These are phyloP conservation scores for Miamiensis avidus DNA, from an alignment of 169 alveolate species.

Conservation along the genomic window DNA sequence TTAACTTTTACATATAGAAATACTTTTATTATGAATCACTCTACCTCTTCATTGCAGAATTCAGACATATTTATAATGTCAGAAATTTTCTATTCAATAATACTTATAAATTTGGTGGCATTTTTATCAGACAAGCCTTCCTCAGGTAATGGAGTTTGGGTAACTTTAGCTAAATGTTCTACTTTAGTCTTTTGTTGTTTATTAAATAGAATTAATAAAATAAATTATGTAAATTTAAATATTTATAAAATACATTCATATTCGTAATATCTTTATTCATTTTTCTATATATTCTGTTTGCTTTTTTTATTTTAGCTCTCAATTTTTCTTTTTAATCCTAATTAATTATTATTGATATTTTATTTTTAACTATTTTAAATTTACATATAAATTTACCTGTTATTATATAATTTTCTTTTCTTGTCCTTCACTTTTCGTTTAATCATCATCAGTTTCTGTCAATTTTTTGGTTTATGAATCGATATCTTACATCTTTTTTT, in stretches of 20 bases:
- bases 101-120: background rate
- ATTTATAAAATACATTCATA: too few species aligned
- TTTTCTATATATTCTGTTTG: background rate
- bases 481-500: too few species aligned
- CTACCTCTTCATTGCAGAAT: background rate
- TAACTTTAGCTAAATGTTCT: background rate
- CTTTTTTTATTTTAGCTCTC: background rate
- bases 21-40: too few species aligned
- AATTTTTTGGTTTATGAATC: background rate
- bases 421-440: too few species aligned
- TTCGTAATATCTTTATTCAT: background rate
- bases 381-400: background rate
- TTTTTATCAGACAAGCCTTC: background rate
- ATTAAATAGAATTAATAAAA: too few species aligned
- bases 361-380: too few species aligned
- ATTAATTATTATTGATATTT: too few species aligned
- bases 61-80: background rate
- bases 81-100: background rate
- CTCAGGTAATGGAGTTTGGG: background rate
- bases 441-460: background rate
- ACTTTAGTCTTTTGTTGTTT: background rate
- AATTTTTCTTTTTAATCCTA: background rate
- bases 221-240: too few species aligned
- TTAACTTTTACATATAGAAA: too few species aligned
- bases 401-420: too few species aligned